phyloP scores from a whole-genome alignment of 352 stramenopile species.

The Globisporangium perplexum region DNA sequence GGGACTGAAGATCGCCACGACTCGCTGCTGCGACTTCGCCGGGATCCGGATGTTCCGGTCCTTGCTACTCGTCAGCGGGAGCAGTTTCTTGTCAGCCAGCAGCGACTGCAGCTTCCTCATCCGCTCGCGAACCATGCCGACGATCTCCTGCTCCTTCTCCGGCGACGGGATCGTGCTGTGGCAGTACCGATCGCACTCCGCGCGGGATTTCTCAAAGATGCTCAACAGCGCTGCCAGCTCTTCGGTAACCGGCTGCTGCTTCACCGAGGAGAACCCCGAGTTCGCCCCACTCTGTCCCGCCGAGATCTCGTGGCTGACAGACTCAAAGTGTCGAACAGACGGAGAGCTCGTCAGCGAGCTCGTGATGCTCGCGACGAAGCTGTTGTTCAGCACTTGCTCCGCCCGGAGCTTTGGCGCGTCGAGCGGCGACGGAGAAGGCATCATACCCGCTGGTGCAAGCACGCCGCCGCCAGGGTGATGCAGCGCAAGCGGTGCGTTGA shows the following conservation, averaged over 20 bases:
- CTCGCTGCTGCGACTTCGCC: conserved; percentile 67
- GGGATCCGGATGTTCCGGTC: conserved; percentile 77
- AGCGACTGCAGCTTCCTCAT: conserved; percentile 60
- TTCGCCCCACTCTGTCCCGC: background rate
- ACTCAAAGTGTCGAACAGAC: conserved; percentile 3
- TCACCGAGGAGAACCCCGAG: conserved; percentile 2
- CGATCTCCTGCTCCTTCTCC: conserved; percentile 80
- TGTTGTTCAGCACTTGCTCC: conserved; percentile 9
- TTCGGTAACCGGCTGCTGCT: conserved; percentile 20
- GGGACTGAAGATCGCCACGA: conserved; percentile 76
- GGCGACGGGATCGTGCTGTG: conserved; percentile 46
- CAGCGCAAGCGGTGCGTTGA: background rate
- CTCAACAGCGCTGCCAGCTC: conserved; percentile 57
- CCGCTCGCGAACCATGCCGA: conserved; percentile 70
- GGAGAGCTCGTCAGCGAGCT: conserved; percentile 1
- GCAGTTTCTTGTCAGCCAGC: conserved; percentile 62
- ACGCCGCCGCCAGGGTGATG: background rate
- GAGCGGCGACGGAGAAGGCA: background rate
- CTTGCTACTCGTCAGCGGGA: conserved; percentile 56
- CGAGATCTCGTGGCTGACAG: conserved; percentile 1
- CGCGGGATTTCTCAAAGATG: conserved; percentile 57
- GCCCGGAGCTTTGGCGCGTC: conserved; percentile 11
- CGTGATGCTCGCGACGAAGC: too few relatives aligned
- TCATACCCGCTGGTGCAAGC: background rate
- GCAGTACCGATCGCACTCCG: conserved; percentile 69